These are phyloP conservation scores for Aristolochia contorta DNA, from an alignment of 164 flowering plant genomes.

Conservation along the genomic window DNA sequence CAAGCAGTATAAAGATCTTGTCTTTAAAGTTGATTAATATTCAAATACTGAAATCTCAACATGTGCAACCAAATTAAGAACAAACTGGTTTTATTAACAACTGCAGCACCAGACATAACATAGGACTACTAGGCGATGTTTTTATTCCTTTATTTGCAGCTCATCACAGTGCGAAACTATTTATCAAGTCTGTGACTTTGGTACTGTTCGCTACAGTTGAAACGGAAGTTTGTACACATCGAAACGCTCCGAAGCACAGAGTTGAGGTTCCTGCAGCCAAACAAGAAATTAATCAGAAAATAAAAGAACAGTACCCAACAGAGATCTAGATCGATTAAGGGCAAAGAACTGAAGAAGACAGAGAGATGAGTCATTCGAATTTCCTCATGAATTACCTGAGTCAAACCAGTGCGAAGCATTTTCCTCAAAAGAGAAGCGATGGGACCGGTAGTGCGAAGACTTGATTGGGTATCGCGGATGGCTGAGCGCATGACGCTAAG, in stretches of 20 bases:
- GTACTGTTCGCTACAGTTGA: slow-evolving; percentile 5
- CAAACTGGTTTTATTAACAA: too few species aligned
- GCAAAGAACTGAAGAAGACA: not conserved
- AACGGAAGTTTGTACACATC: slow-evolving; percentile 23
- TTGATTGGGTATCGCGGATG: slow-evolving; percentile 31
- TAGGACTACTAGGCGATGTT: too few species aligned
- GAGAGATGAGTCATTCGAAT: not conserved
- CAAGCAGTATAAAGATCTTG: too few species aligned
- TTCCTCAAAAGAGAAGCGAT: slow-evolving; percentile 17
- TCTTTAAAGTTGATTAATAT: too few species aligned
- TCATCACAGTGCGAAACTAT: too few species aligned
- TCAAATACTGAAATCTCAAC: too few species aligned
- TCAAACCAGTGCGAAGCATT: slow-evolving; percentile 10
- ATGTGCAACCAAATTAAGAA: too few species aligned
- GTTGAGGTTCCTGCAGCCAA: slow-evolving; percentile 21
- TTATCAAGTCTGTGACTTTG: too few species aligned
- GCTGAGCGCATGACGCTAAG: slow-evolving; percentile 37
- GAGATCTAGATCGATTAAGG: not conserved
- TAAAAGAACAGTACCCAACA: not conserved
- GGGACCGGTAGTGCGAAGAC: slow-evolving; percentile 29
- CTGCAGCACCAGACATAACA: too few species aligned
- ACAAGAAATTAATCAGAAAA: not conserved
- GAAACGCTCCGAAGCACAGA: slow-evolving; percentile 30
- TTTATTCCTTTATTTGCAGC: too few species aligned
- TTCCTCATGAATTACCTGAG: slow-evolving; percentile 21